Percentiles rank a stretch among this genome's conserved stretches.
Conservation (phyloP, 768 basidiomycete genomes). For the Cystobasidium ongulense region DNA sequence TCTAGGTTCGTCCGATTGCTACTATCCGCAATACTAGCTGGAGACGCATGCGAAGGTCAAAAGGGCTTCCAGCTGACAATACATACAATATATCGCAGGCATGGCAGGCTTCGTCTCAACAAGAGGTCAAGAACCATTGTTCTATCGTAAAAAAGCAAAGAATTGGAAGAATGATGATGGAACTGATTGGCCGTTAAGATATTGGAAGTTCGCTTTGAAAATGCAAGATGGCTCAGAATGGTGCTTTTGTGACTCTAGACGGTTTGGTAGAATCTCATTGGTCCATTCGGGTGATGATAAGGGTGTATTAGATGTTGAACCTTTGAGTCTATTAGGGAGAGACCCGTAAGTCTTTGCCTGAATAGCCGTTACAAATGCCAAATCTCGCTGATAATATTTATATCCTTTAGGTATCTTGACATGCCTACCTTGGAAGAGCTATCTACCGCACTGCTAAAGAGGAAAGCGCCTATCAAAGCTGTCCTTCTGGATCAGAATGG, state of each 20-base stretch:
- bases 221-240: slow-evolving; percentile 35
- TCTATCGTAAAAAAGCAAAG: slow-evolving; percentile 34
- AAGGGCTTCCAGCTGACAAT: not conserved
- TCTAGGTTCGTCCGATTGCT: slow-evolving; percentile 37
- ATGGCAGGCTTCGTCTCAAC: slow-evolving; percentile 25
- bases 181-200: slow-evolving; percentile 39
- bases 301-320: slow-evolving; percentile 26
- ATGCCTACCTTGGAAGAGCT: slow-evolving; percentile 38
- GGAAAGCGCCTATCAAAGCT: slow-evolving; percentile 42
- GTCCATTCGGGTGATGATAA: slow-evolving; percentile 31
- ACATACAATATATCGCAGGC: not conserved
- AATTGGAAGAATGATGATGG: slow-evolving; percentile 27
- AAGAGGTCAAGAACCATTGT: slow-evolving; percentile 32
- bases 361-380: not conserved
- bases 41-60: too few species aligned
- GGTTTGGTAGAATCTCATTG: slow-evolving; percentile 39
- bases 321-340: slow-evolving; percentile 37
- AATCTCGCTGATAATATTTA: too few species aligned
- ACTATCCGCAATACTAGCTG: not conserved
- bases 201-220: slow-evolving; percentile 35
- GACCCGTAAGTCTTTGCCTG: slow-evolving; percentile 21
- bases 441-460: slow-evolving; percentile 7
- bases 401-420: slow-evolving; percentile 25
- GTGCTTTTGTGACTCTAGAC: slow-evolving; percentile 40
- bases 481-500: slow-evolving; percentile 42